Conservation (phyloP, 1,284 basidiomycete species). For the Paramarasmius palmivorus region DNA sequence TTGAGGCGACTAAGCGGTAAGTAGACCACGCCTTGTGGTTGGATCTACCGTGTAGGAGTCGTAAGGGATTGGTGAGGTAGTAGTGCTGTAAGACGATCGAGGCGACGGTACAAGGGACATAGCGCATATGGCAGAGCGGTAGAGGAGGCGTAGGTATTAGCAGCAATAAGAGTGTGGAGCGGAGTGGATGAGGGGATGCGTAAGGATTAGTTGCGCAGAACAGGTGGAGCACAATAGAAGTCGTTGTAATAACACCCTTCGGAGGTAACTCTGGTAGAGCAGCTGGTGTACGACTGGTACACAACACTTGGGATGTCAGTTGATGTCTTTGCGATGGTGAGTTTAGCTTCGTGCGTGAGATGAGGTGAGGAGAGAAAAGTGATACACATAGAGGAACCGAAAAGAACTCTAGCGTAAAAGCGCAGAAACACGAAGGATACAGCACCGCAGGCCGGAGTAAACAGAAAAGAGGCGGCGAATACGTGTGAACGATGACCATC, state of each 20-base stretch:
- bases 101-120: constrained; percentile 18
- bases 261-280: constrained; percentile 45
- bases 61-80: constrained; percentile 34
- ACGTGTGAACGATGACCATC: too few species aligned
- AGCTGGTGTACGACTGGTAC: constrained; percentile 60
- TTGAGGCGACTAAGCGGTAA: constrained; percentile 38
- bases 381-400: too few species aligned
- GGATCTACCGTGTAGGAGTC: constrained; percentile 39
- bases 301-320: constrained; percentile 59
- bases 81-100: constrained; percentile 34
- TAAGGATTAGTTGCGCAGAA: not conserved
- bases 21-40: constrained; percentile 46
- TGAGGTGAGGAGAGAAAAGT: not conserved
- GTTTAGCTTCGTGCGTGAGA: constrained; percentile 11
- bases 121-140: constrained; percentile 13
- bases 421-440: too few species aligned
- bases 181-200: constrained; percentile 16
- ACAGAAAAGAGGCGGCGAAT: too few species aligned
- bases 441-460: too few species aligned
- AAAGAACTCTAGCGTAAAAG: too few species aligned
- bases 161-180: constrained; percentile 8
- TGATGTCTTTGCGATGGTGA: constrained; percentile 62
- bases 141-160: constrained; percentile 15
- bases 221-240: constrained; percentile 6
- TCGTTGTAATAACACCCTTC: constrained; percentile 6